Base-by-base conservation (phyloP, 306 rosid genomes). In the Acacia confusa region DNA sequence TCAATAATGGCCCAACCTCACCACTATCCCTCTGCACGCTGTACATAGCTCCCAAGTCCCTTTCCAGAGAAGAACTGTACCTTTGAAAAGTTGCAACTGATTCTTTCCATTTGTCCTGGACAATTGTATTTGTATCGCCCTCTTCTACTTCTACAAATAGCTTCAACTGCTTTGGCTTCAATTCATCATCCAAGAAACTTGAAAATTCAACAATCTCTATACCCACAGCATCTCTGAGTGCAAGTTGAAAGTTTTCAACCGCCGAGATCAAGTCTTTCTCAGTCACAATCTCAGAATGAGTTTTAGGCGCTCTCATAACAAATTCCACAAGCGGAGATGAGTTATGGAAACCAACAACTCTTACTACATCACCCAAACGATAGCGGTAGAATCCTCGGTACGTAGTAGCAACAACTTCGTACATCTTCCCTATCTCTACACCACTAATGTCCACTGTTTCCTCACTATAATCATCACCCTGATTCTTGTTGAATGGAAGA, bases 371-470 rank as follows among this genome's bases (percentile, higher is more conserved):
- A 1, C 93, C 96, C 84, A 91, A 66, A 27, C 86, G 83, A 53
- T 89, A 88, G 27, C 91, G 88, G 75, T 89, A 91, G 19, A 89
- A 85, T 84, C 96, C 96, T 78, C 90, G 72, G 1, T 78, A 84
- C 66, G 93, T 91, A 43, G 96, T 91, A 16, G 87, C 86, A 77
- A 92, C 70, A 40, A 91, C 85, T 89, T 89, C 91, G 87, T 92
- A 92, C 94, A 92, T 86, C 90, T 87, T 89, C 75, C 94, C 97
- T 74, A 81, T 82, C 84, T 87, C 87, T 12, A 90, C 89, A 77
- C 82, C 72, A 22, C 85, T 78, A 61, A 87, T 30, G 25, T 85
- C 91, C 15, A 88, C 87, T 0, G 92, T 85, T 87, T 92, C 89
- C 30, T 70, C 68, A 20, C 75, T 30, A 66, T 58, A 72, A 78